Evolutionary conservation across 2,329 filamentous ascomycete species (phyloP).

Genomic region (Exophiala calicioides): DNA sequence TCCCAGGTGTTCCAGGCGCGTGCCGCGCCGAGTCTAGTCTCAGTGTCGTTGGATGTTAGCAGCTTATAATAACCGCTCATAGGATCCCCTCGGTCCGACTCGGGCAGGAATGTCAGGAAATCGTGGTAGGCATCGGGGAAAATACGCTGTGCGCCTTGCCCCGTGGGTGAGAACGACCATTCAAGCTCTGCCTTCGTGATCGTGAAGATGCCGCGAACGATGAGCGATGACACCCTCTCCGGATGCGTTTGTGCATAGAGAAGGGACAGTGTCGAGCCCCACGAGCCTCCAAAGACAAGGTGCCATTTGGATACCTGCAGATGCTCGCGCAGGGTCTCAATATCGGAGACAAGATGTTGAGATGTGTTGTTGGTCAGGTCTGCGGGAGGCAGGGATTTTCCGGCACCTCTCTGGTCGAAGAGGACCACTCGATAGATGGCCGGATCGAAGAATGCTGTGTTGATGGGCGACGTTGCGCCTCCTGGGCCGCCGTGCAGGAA

Average conservation of each 20-base stretch:
- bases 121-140: slow-evolving; percentile 45
- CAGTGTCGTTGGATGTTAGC: slow-evolving; percentile 38
- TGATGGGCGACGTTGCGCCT: no score
- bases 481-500: no score
- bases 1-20: slow-evolving; percentile 42
- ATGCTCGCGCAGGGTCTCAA: slow-evolving; percentile 47
- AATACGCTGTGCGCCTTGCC: slow-evolving; percentile 35
- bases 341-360: slow-evolving; percentile 47
- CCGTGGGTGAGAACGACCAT: slow-evolving; percentile 33
- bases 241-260: slow-evolving; percentile 49
- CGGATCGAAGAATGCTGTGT: no score
- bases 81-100: slow-evolving; percentile 41
- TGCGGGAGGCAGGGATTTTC: slow-evolving; percentile 46
- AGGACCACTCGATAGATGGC: slow-evolving; percentile 49
- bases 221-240: slow-evolving; percentile 40
- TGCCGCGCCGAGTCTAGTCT: slow-evolving; percentile 36
- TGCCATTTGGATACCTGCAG: slow-evolving; percentile 48
- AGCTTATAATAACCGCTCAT: slow-evolving; percentile 44
- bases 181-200: slow-evolving; percentile 40
- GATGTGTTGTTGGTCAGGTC: slow-evolving; percentile 49
- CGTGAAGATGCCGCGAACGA: slow-evolving; percentile 48
- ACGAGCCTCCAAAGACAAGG: slow-evolving; percentile 51
- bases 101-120: slow-evolving; percentile 40
- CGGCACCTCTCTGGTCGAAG: slow-evolving; percentile 51
- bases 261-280: slow-evolving; percentile 50